Evolutionary conservation across 164 flowering plant genomes (phyloP).

Genomic region (Tetrastigma voinierianum): DNA sequence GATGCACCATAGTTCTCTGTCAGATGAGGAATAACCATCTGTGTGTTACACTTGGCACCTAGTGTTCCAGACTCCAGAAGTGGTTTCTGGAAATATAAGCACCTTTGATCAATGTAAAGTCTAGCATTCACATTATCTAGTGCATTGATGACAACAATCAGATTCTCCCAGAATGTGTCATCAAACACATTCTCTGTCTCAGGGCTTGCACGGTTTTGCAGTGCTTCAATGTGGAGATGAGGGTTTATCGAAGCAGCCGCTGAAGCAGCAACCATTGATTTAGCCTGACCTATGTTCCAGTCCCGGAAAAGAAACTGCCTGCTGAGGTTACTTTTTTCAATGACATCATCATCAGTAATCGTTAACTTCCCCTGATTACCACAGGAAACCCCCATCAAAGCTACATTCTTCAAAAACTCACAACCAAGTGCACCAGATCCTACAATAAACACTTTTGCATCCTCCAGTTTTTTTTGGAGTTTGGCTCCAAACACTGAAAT

Average conservation of each 20-base stretch:
- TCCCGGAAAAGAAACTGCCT: slow-evolving; percentile 90
- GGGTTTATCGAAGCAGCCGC: slow-evolving; percentile 67
- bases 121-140: slow-evolving; percentile 88
- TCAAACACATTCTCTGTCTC: slow-evolving; percentile 82
- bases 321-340: slow-evolving; percentile 90
- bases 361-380: slow-evolving; percentile 61
- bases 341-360: slow-evolving; percentile 89
- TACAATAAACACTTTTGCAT: slow-evolving; percentile 67
- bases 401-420: slow-evolving; percentile 79
- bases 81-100: slow-evolving; percentile 87
- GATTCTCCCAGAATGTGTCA: slow-evolving; percentile 82
- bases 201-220: slow-evolving; percentile 81
- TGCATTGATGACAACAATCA: slow-evolving; percentile 71
- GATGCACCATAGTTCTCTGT: slow-evolving; percentile 91
- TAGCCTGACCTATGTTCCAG: slow-evolving; percentile 96
- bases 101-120: slow-evolving; percentile 79
- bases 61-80: slow-evolving; percentile 89
- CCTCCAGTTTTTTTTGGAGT: slow-evolving; percentile 79
- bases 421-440: slow-evolving; percentile 99
- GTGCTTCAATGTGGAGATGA: slow-evolving; percentile 56
- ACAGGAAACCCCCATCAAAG: slow-evolving; percentile 82
- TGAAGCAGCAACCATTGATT: slow-evolving; percentile 89
- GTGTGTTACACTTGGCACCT: slow-evolving; percentile 92
- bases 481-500: slow-evolving; percentile 83
- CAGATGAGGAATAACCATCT: slow-evolving; percentile 88